These are phyloP conservation scores for Trichophyton schoenleinii DNA, from an alignment of 2,329 filamentous ascomycete genomes.

Conservation along the genomic window DNA sequence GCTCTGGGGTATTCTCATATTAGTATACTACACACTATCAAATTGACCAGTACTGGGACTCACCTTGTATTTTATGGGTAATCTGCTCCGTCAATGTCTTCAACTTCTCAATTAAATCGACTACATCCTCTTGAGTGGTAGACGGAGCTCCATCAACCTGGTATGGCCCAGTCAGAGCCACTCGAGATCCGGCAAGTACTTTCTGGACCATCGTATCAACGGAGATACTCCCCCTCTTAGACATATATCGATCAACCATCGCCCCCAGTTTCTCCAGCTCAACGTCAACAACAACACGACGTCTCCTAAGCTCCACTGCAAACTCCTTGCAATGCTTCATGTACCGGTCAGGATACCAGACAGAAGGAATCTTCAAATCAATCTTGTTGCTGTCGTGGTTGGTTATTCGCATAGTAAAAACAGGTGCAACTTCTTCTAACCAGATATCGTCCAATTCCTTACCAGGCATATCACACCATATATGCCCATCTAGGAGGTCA, in stretches of 20 bases:
- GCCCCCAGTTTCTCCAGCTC: slow-evolving; percentile 24
- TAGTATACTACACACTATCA: neutral
- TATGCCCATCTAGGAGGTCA: slow-evolving; percentile 40
- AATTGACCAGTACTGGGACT: neutral
- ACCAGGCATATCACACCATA: slow-evolving; percentile 36
- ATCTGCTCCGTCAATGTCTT: slow-evolving; percentile 27
- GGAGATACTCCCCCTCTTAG: slow-evolving; percentile 16
- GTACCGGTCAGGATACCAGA: slow-evolving; percentile 50
- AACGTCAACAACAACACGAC: slow-evolving; percentile 23
- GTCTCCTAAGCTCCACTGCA: slow-evolving; percentile 36
- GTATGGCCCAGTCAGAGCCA: slow-evolving; percentile 9
- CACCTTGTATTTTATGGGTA: slow-evolving; percentile 31
- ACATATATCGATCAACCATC: slow-evolving; percentile 21
- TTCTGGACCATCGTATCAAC: slow-evolving; percentile 25
- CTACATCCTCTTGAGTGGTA: slow-evolving; percentile 9
- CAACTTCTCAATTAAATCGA: slow-evolving; percentile 25
- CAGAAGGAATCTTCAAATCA: slow-evolving; percentile 40
- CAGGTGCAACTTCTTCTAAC: slow-evolving; percentile 40
- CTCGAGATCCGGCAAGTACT: slow-evolving; percentile 22
- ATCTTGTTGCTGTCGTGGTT: slow-evolving; percentile 22
- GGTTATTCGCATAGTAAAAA: slow-evolving; percentile 40
- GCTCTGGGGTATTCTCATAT: slow-evolving; percentile 16
- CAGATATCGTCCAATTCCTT: slow-evolving; percentile 33
- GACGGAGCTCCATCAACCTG: slow-evolving; percentile 11
- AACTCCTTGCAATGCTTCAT: slow-evolving; percentile 39